Evolutionary conservation across 768 basidiomycete species (phyloP).

Genomic region (Tricholoma matsutake): DNA sequence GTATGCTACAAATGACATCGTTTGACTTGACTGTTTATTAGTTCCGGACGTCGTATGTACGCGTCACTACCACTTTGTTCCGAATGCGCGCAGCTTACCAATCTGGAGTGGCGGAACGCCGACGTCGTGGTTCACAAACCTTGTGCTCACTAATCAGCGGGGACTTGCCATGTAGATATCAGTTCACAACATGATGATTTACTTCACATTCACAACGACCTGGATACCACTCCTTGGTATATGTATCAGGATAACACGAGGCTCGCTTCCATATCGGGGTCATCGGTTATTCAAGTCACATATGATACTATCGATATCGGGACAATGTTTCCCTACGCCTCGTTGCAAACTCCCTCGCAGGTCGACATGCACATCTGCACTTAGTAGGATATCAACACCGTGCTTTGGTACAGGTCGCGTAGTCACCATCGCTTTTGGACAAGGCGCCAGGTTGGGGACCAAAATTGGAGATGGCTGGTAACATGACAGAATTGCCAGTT

Average conservation of each 20-base stretch:
- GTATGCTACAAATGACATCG: constrained; percentile 15
- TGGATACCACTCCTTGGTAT: no score
- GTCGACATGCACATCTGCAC: background rate
- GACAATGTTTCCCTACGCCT: background rate
- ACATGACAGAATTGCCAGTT: no score
- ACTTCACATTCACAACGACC: background rate
- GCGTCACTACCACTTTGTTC: constrained; percentile 1
- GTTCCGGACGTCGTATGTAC: background rate
- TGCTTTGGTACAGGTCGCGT: background rate
- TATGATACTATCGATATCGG: background rate
- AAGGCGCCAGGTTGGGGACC: no score
- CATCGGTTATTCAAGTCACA: background rate
- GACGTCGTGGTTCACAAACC: background rate
- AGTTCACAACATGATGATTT: background rate
- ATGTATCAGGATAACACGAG: background rate
- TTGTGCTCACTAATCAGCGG: background rate
- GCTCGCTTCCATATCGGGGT: background rate
- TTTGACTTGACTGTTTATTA: constrained; percentile 20
- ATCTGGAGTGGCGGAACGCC: background rate
- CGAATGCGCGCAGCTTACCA: background rate
- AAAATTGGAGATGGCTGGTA: no score
- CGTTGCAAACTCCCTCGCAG: background rate
- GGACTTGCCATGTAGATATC: background rate
- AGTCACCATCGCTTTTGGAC: no score
- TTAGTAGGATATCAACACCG: background rate